Conservation (phyloP, 2,329 filamentous ascomycete genomes). For the Pseudogymnoascus sp. region DNA sequence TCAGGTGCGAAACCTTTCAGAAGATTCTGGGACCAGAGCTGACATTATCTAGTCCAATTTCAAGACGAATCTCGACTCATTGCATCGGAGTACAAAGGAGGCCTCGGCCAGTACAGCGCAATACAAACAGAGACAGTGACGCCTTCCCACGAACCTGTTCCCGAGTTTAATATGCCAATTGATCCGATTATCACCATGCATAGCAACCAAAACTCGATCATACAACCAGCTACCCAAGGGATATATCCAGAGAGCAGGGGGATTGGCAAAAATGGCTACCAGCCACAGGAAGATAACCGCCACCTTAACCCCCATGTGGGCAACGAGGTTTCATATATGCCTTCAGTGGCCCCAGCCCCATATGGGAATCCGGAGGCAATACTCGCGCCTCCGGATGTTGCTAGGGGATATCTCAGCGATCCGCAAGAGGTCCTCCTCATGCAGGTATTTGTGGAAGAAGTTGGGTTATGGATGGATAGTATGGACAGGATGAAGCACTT, state of each 20-base stretch:
- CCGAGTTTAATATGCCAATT: constrained; percentile 19
- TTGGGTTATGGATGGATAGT: constrained; percentile 90
- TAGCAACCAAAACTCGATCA: constrained; percentile 21
- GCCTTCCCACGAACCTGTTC: constrained; percentile 21
- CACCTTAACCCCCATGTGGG: constrained; percentile 26
- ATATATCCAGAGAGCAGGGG: constrained; percentile 20
- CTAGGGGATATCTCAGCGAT: constrained; percentile 58
- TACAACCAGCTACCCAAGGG: constrained; percentile 17
- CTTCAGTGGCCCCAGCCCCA: constrained; percentile 32
- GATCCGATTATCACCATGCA: constrained; percentile 12
- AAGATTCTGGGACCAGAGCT: background rate
- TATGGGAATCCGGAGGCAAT: constrained; percentile 27
- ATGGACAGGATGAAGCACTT: constrained; percentile 84
- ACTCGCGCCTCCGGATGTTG: constrained; percentile 34
- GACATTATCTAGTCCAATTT: constrained; percentile 53
- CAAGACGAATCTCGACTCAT: constrained; percentile 84
- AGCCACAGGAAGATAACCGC: constrained; percentile 19
- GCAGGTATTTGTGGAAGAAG: constrained; percentile 86
- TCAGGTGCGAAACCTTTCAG: constrained; percentile 35
- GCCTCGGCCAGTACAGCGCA: constrained; percentile 56
- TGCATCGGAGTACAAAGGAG: constrained; percentile 82
- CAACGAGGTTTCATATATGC: constrained; percentile 26
- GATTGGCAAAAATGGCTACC: constrained; percentile 20
- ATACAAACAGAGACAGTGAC: constrained; percentile 31
- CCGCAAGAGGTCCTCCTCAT: constrained; percentile 80